Evolutionary conservation across 202 grass and related monocot genomes (phyloP), one percentile per base, ranked within the genome.

Genomic region (Bolboschoenoplectus hybrid): DNA sequence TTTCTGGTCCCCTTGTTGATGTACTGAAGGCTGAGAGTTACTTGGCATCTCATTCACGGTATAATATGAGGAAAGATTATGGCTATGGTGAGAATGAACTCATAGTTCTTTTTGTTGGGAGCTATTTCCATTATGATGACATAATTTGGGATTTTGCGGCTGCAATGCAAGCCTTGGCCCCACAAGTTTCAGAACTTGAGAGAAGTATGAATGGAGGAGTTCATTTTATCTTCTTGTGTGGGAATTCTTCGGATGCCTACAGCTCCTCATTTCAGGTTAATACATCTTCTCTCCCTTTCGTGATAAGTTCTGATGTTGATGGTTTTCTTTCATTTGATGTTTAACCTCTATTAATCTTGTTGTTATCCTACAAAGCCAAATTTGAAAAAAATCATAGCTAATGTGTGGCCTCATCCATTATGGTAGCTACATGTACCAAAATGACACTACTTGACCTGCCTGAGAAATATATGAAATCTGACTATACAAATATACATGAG

Each of bases 111-210:
- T 91, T 99, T 62, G 47, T 94, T 82, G 92, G 93, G 41, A 95
- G 89, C 83, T 94, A 91, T 85, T 87, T 96, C 46, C 88, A 94
- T 47, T 90, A 91, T 84, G 91, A 96, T 84, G 97, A 99, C 83
- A 85, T 94, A 53, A 90, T 93, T 82, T 96, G 90, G 92, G 93
- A 94, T 82, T 98, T 87, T 86, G 91, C 80, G 17, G 78, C 88
- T 60, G 71, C 88, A 41, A 87, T 99, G 87, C 89, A 52, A 86
- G 70, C 93, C 80, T 94, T 93, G 76, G 91, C 88, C 68, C 75
- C 85, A 69, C 87, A 89, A n/a, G 88, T 94, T 84, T 81, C 85
- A 82, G 83, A 91, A 74, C 84, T 90, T 62, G 66, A 89, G 88
- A 94, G 72, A 90, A 67, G 83, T 57, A 91, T 67, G 84, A 88